phyloP scores from a whole-genome alignment of 2,329 filamentous ascomycete genomes.

The Pseudocercospora musae region DNA sequence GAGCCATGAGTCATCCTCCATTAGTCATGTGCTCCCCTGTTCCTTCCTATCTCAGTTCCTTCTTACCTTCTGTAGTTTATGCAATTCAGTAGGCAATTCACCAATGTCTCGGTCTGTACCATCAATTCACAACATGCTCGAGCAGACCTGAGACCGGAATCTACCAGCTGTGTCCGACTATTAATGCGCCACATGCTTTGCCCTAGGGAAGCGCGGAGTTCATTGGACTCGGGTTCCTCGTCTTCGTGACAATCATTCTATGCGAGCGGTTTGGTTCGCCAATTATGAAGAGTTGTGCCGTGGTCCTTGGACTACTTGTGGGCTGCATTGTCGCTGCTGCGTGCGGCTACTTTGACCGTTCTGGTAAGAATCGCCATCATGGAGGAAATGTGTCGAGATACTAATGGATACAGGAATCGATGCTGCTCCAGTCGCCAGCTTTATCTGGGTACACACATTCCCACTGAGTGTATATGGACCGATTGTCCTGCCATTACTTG shows the following conservation, averaged over 20 bases:
- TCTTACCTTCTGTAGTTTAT: too few relatives aligned
- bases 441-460: slow-evolving; percentile 79
- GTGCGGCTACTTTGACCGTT: slow-evolving; percentile 71
- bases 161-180: slow-evolving; percentile 64
- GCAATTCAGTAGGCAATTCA: too few relatives aligned
- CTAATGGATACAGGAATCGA: slow-evolving; percentile 70
- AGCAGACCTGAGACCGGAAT: slow-evolving; percentile 48
- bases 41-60: too few relatives aligned
- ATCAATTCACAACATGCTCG: too few relatives aligned
- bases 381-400: slow-evolving; percentile 35
- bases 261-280: slow-evolving; percentile 79
- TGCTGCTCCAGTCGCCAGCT: slow-evolving; percentile 66
- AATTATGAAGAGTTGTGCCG: slow-evolving; percentile 78
- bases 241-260: slow-evolving; percentile 74
- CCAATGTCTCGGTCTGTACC: too few relatives aligned
- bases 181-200: slow-evolving; percentile 66
- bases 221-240: slow-evolving; percentile 74
- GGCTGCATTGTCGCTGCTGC: slow-evolving; percentile 78
- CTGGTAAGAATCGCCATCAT: slow-evolving; percentile 28
- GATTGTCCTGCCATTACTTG: slow-evolving; percentile 67
- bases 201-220: slow-evolving; percentile 77
- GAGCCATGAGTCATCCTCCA: too few relatives aligned
- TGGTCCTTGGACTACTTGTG: slow-evolving; percentile 69
- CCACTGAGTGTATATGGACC: slow-evolving; percentile 68
- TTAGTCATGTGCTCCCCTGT: too few relatives aligned